Percentiles rank a stretch among this genome's conserved stretches.
phyloP scores from a whole-genome alignment of 2,329 filamentous ascomycete species.

The Colletotrichum lini region DNA sequence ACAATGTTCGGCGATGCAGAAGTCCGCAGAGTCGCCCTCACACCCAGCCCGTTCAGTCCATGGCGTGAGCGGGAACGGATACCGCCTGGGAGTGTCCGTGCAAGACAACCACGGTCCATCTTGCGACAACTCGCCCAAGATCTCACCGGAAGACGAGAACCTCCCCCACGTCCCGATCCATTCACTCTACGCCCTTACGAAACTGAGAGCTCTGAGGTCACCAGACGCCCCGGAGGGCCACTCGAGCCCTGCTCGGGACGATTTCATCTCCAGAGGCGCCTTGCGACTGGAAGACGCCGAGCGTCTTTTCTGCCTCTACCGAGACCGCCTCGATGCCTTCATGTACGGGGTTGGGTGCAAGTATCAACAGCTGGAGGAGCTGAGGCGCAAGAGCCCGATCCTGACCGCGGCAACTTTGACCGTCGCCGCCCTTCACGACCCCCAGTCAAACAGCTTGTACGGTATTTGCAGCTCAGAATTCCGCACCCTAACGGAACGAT shows the following conservation, averaged over 20 bases:
- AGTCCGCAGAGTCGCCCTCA: slow-evolving; percentile 27
- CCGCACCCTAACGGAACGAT: slow-evolving; percentile 65
- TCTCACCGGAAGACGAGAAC: slow-evolving; percentile 50
- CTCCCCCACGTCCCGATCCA: slow-evolving; percentile 57
- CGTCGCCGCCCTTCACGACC: slow-evolving; percentile 71
- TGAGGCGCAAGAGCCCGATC: slow-evolving; percentile 68
- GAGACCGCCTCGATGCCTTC: slow-evolving; percentile 64
- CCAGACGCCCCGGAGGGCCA: slow-evolving; percentile 46
- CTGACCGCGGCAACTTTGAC: slow-evolving; percentile 70
- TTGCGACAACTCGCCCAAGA: slow-evolving; percentile 45
- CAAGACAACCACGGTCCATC: slow-evolving; percentile 43
- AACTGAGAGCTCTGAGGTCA: slow-evolving; percentile 54
- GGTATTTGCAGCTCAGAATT: slow-evolving; percentile 69
- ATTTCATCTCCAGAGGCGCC: slow-evolving; percentile 56
- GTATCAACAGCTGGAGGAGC: slow-evolving; percentile 63
- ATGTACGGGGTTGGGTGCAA: slow-evolving; percentile 66
- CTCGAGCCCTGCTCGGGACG: slow-evolving; percentile 43
- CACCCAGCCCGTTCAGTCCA: neutral
- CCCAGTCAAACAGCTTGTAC: slow-evolving; percentile 65
- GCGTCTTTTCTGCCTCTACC: slow-evolving; percentile 65
- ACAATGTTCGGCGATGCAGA: slow-evolving; percentile 20
- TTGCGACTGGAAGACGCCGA: slow-evolving; percentile 64
- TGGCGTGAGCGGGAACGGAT: neutral
- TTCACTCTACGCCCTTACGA: slow-evolving; percentile 56
- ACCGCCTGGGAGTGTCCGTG: slow-evolving; percentile 19